Evolutionary conservation across 345 rosid species (phyloP).

Genomic region (Arabidopsis suecica): DNA sequence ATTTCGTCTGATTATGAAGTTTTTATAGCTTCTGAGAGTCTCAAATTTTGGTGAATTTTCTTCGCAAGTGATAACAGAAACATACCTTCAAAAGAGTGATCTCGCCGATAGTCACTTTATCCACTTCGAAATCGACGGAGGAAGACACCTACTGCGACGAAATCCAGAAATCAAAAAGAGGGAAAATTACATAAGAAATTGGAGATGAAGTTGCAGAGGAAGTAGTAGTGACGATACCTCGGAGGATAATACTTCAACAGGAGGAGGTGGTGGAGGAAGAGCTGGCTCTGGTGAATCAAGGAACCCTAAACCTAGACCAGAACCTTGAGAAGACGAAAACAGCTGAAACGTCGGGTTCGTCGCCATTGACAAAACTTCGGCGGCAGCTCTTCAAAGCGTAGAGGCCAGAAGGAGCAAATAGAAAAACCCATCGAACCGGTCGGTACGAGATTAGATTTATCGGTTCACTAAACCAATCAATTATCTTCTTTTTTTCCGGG

Average conservation of each 20-base stretch:
- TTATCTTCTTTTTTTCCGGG: too few species aligned
- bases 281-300: conserved; percentile 57
- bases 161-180: conserved; percentile 23
- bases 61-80: not conserved
- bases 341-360: conserved; percentile 45
- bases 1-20: too few species aligned
- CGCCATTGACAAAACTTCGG: conserved; percentile 44
- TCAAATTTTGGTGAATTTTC: conserved; percentile 5
- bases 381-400: not conserved
- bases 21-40: not conserved
- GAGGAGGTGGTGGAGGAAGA: conserved; percentile 73
- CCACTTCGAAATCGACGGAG: conserved; percentile 52
- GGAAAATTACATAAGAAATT: not conserved
- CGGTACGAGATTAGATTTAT: not conserved
- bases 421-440: conserved; percentile 9
- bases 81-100: conserved; percentile 75
- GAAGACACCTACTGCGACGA: conserved; percentile 54
- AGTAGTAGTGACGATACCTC: conserved; percentile 49
- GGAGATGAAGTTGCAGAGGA: not conserved
- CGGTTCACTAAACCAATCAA: not conserved
- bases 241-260: conserved; percentile 68
- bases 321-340: conserved; percentile 47
- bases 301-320: conserved; percentile 57
- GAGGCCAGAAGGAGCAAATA: not conserved
- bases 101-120: conserved; percentile 59